Evolutionary conservation across 2,329 filamentous ascomycete genomes (phyloP), one percentile per base, ranked within the genome.

Genomic region (Cercospora beticola): DNA sequence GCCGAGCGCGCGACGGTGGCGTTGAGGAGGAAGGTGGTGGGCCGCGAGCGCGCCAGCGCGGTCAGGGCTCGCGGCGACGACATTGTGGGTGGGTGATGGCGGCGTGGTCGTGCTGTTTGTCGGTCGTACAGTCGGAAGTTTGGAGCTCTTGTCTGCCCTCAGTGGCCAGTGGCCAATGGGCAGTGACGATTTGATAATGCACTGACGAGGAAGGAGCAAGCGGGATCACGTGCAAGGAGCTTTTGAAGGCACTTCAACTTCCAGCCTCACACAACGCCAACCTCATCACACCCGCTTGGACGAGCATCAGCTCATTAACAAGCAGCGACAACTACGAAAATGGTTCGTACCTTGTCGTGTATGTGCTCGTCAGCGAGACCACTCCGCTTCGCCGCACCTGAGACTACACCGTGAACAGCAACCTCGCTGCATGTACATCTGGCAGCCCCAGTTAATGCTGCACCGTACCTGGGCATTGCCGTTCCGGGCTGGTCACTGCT

Each of bases 11-110:
- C 75, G 72, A 80, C 79, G 70, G 79, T 73, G 67, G 66, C 68
- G 73, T 76, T 73, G 69, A 82, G 77, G 64, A 81, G 76, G 56
- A 79, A 76, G 59, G 76, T 74, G 69, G 79, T 76, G 71, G 81
- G 81, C 62, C 81, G 80, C 71, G 78, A 76, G 76, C 83, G 82
- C 72, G 81, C 81, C 75, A 86, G 80, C 78, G 81, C 81, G 58
- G 77, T 81, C 76, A 85, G 78, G 76, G 83, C 79, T 76, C 81
- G 81, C 72, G 81, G 79, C 76, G 80, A 80, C 74, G 84, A 82
- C 83, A 85, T 85, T 71, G 75, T 78, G 76, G 75, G 72, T 75
- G 74, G 72, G 68, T 56, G 62, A 21, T 33, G 49, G 61, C 26
- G 16, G 61, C 36, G 60, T 31, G 43, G 60, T 63, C 12, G 40